These are phyloP conservation scores for Russula earlei DNA, from an alignment of 768 basidiomycete genomes.

Conservation along the genomic window DNA sequence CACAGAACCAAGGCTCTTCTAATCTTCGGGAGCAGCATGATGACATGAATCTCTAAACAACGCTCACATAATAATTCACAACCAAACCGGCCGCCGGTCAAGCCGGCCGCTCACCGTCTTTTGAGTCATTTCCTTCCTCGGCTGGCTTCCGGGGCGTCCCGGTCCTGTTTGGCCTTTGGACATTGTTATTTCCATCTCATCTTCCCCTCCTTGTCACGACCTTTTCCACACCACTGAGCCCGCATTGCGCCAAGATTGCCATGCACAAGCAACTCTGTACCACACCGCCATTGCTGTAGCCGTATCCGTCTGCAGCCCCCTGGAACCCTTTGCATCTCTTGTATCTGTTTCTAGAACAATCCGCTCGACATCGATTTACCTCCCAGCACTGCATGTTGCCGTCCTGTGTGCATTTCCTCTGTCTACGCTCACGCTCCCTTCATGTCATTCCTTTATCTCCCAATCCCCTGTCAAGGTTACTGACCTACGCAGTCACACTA, in stretches of 20 bases:
- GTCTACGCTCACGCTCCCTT: constrained; percentile 7
- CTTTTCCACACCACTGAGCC: constrained; percentile 12
- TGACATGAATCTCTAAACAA: too few species aligned
- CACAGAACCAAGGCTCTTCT: constrained; percentile 15
- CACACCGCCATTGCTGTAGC: constrained; percentile 8
- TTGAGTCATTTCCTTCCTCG: constrained; percentile 11
- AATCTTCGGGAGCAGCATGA: constrained; percentile 2
- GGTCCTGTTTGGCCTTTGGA: neutral
- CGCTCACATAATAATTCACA: neutral
- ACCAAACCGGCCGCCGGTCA: constrained; percentile 7
- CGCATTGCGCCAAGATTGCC: neutral
- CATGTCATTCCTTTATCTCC: constrained; percentile 8
- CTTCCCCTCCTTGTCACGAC: neutral
- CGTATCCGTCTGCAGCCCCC: constrained; percentile 6
- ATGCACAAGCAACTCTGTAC: constrained; percentile 1
- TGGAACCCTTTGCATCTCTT: constrained; percentile 5
- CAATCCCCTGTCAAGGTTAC: neutral
- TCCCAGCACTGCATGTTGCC: constrained; percentile 8
- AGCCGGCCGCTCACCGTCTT: neutral
- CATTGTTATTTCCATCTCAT: neutral
- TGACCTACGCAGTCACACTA: too few species aligned
- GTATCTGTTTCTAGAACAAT: constrained; percentile 3
- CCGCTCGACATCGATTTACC: constrained; percentile 11
- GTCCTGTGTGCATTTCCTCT: neutral
- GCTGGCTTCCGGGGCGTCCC: constrained; percentile 10